Evolutionary conservation across 1,139 yeast genomes (phyloP).

Genomic region (Blastobotrys serpentis): DNA sequence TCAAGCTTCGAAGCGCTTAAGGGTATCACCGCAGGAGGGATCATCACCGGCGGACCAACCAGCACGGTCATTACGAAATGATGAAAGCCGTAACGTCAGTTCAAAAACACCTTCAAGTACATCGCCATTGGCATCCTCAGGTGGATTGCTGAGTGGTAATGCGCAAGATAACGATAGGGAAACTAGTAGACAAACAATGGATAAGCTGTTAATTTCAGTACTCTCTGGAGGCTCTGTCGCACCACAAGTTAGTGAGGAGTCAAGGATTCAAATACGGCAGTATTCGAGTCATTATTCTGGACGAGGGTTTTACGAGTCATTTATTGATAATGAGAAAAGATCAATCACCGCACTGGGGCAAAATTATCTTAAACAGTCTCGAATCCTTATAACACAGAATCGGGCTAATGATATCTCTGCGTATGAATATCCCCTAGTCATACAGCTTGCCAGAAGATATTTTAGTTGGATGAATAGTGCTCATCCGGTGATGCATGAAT

Average conservation of each 20-base stretch:
- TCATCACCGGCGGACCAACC: too few relatives aligned
- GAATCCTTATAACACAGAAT: not conserved
- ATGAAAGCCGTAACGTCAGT: too few relatives aligned
- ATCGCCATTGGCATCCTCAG: too few relatives aligned
- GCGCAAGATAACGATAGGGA: not conserved
- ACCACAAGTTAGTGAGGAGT: constrained; percentile 5
- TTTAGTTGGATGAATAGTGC: constrained; percentile 17
- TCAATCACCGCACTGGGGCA: constrained; percentile 9
- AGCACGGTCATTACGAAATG: too few relatives aligned
- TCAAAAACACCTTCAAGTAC: too few relatives aligned
- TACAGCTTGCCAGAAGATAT: constrained; percentile 12
- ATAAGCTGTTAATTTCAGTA: not conserved
- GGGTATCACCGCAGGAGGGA: too few relatives aligned
- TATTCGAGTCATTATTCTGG: not conserved
- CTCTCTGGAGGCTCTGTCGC: constrained; percentile 3
- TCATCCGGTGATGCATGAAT: constrained; percentile 14
- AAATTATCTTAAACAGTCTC: constrained; percentile 12
- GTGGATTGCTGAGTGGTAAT: too few relatives aligned
- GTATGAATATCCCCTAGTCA: constrained; percentile 6
- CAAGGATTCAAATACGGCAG: not conserved
- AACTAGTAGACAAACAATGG: constrained; percentile 3
- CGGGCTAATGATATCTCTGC: constrained; percentile 11
- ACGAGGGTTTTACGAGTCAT: constrained; percentile 4
- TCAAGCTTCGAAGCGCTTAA: too few relatives aligned
- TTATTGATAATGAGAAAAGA: constrained; percentile 12